These are phyloP conservation scores for Alternaria brassicicola DNA, from an alignment of 2,329 filamentous ascomycete species.

Conservation along the genomic window DNA sequence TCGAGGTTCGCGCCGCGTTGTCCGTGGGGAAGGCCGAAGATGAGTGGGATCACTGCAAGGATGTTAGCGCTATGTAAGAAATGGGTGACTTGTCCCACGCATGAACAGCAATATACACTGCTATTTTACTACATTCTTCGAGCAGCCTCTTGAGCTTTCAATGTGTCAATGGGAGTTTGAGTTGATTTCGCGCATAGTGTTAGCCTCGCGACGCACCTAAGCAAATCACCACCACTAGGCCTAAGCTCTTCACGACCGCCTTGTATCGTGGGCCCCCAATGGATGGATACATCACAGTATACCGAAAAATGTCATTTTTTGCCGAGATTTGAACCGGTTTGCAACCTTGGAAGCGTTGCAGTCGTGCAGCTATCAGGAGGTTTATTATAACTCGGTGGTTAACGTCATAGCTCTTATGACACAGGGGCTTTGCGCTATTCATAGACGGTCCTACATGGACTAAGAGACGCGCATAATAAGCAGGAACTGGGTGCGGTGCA, in stretches of 20 bases:
- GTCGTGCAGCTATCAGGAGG: neutral
- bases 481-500: neutral
- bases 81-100: neutral
- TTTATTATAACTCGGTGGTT: neutral
- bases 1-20: constrained; percentile 3
- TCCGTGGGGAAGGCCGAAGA: constrained; percentile 5
- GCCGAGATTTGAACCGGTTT: neutral
- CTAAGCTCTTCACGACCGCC: constrained; percentile 1
- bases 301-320: neutral
- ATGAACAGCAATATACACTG: neutral
- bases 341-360: neutral
- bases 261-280: constrained; percentile 7
- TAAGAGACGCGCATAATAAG: neutral
- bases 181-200: neutral
- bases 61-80: constrained; percentile 2
- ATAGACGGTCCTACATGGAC: neutral
- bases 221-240: constrained; percentile 1
- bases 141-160: neutral
- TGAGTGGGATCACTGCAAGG: constrained; percentile 12
- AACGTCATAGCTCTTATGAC: constrained; percentile 14
- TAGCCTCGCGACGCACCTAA: constrained; percentile 11
- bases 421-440: constrained; percentile 7
- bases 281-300: constrained; percentile 2
- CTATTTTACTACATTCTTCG: neutral
- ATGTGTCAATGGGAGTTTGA: neutral